phyloP scores from a whole-genome alignment of 768 basidiomycete species.

The Trametes gibbosa region DNA sequence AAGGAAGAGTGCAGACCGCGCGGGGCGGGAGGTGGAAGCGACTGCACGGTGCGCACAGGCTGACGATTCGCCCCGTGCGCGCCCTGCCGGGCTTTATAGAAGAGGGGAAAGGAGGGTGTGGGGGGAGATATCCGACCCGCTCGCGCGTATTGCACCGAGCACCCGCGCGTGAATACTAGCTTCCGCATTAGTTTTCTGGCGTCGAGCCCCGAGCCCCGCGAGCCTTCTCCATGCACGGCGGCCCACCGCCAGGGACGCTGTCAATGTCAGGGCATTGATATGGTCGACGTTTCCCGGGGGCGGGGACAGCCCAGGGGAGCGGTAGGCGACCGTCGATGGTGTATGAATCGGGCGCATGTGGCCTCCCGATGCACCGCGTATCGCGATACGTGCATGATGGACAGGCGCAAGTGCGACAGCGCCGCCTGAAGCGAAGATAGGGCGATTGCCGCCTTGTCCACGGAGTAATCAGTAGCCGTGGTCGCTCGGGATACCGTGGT shows the following conservation, averaged over 20 bases:
- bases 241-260: no score
- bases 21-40: no score
- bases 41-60: no score
- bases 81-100: no score
- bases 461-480: background rate
- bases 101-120: background rate
- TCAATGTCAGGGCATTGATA: background rate
- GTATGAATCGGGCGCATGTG: constrained; percentile 4
- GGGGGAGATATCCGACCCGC: constrained; percentile 1
- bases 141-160: constrained; percentile 4
- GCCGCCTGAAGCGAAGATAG: constrained; percentile 12
- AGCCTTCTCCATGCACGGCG: constrained; percentile 1
- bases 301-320: background rate
- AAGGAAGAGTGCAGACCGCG: no score
- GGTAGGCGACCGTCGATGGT: constrained; percentile 1
- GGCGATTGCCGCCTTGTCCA: constrained; percentile 8
- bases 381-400: constrained; percentile 13
- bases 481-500: background rate
- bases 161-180: background rate
- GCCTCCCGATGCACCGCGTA: constrained; percentile 14
- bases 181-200: background rate
- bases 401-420: constrained; percentile 6
- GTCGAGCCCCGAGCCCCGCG: background rate
- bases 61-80: no score
- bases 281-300: constrained; percentile 1